Base-by-base conservation (phyloP, 2,329 filamentous ascomycete genomes). In the Sarocladium brachiariae region DNA sequence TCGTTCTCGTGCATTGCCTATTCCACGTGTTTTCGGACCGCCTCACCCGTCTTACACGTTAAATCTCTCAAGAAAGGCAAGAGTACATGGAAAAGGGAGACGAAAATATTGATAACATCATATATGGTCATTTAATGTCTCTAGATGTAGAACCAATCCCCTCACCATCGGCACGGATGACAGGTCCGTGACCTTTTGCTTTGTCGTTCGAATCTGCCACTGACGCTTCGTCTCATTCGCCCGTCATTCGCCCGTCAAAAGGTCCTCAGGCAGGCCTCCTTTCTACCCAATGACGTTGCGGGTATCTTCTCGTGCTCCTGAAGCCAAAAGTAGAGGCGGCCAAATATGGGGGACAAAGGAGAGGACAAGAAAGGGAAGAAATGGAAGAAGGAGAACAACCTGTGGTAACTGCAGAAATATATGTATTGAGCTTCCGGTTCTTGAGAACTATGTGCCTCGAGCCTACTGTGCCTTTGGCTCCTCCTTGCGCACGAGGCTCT, bases 401-500 rank as follows among this genome's bases (percentile, higher is more conserved):
- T 39, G 37, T 19, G 16, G 37, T 19, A 39, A 19, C 37, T 39
- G 37, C n/a, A 39, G 14, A 23, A 8, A 18, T 10, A 6, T 14
- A 27, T 27, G 23, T 13, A 11, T 43, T 6, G n/a, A 43, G 39
- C 35, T 19, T 10, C 33, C 33, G 33, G 14, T 35, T 39, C 4
- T 4, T 16, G 39, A 16, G 39, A 39, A 39, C 7, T 5, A 7
- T 7, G 16, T 19, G 30, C 18, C 5, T 14, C 43, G 19, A n/a
- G 2, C 10, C 27, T 31, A 14, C 25, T 14, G 25, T 13, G 31
- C 8, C 18, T 13, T 31, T 25, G 30, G 16, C 45, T 64, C 76
- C 19, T 74, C 74, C 70, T 84, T 84, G 71, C 80, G 76, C 57
- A 90, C 84, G 59, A 88, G 74, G 57, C 75, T 75, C 35, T 83